Conservation (phyloP, 2,329 filamentous ascomycete genomes). For the Sporothrix variecibatus region DNA sequence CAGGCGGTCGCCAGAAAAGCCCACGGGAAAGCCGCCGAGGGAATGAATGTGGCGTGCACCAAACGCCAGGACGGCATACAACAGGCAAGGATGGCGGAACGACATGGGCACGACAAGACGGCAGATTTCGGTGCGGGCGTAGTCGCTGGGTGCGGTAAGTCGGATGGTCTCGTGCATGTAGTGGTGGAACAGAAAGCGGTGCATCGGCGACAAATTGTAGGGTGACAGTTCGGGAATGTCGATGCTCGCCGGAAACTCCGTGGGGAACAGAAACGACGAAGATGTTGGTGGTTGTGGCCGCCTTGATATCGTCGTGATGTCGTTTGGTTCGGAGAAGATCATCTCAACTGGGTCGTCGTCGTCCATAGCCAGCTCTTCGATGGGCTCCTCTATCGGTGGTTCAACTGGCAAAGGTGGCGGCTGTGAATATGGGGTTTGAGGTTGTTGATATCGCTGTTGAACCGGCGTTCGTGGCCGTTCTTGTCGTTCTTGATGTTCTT, state of each 20-base stretch:
- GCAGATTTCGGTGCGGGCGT: slow-evolving; percentile 26
- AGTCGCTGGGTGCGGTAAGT: slow-evolving; percentile 27
- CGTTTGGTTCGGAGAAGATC: not conserved
- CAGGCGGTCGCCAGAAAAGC: not conserved
- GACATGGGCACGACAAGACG: slow-evolving; percentile 27
- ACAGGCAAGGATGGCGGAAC: slow-evolving; percentile 20
- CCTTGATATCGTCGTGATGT: not conserved
- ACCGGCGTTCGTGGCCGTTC: not conserved
- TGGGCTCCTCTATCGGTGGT: not conserved
- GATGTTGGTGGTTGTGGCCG: not conserved
- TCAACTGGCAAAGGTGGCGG: not conserved
- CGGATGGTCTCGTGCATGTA: slow-evolving; percentile 29
- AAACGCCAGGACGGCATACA: slow-evolving; percentile 25
- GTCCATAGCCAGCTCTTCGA: not conserved
- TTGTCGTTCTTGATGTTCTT: not conserved
- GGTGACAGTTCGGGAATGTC: not conserved
- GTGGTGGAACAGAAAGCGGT: slow-evolving; percentile 27
- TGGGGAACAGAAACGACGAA: too few relatives aligned
- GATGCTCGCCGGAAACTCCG: not conserved
- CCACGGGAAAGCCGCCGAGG: slow-evolving; percentile 1
- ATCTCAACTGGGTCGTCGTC: not conserved
- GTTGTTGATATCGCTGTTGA: not conserved
- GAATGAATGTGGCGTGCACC: slow-evolving; percentile 23
- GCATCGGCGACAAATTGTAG: not conserved
- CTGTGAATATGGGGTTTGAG: not conserved